Evolutionary conservation across 2,329 filamentous ascomycete genomes (phyloP), one percentile per base, ranked within the genome.

Genomic region (Aspergillus pseudoviridinutans): DNA sequence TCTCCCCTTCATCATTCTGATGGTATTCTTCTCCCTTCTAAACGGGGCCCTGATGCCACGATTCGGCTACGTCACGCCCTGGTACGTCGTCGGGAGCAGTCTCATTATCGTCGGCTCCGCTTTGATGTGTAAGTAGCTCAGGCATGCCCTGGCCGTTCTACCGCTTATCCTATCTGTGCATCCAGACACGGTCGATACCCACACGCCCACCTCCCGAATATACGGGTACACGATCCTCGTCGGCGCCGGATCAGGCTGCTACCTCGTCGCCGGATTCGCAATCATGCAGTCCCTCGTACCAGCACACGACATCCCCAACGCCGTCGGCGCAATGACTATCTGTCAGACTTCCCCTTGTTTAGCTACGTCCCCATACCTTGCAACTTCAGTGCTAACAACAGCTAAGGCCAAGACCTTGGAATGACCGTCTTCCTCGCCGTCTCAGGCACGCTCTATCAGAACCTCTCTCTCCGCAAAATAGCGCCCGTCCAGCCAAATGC

Each of bases 1-100:
- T 0, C 60, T 65, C 14, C 63, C 63, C 7, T 66, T 65, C 24
- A 61, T 65, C 24, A 54, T 56, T 22, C 22, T 41, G 25, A 54
- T 56, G 50, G 42, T 59, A 9, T 44, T 59, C n/a, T 51, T 54
- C 35, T 38, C 46, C 46, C 32, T 53, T 20, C 20, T 50, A 32
- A 57, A 59, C 27, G 58, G 54, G 14, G 47, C 35, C 10, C 17
- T 55, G 1, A 54, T 59, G 55, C 35, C 58, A 10, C 51, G 24
- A 28, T 20, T 50, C 2, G 14, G 32, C 12, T 51, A 50, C 20
- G 47, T 51, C 20, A 42, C 52, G 35, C 58, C 58, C 6, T 59
- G 58, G 55, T 42, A 59, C 24, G 8, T 51, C 5, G 3, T 54
- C 20, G 54, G 58, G n/a, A 44, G 54, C 12, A 29, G 12, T 20